phyloP scores from a whole-genome alignment of 169 alveolate genomes.

The Besnoitia besnoiti region DNA sequence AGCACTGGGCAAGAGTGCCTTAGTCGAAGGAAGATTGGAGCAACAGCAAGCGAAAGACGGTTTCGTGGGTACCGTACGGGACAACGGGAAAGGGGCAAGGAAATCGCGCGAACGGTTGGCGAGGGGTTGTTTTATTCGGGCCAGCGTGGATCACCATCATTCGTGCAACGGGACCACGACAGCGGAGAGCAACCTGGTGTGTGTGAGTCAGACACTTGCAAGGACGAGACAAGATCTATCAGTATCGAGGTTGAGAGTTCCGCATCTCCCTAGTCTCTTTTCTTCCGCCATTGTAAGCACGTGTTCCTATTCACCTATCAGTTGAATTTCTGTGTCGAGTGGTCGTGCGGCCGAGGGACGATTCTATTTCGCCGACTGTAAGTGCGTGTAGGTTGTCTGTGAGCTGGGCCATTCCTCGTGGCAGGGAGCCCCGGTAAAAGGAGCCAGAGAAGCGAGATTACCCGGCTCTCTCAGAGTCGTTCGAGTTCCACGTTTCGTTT shows the following conservation, averaged over 20 bases:
- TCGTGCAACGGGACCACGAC: background rate
- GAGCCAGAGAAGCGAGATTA: background rate
- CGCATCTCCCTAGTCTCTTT: background rate
- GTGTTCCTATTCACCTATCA: background rate
- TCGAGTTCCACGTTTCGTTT: background rate
- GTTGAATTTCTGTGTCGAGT: background rate
- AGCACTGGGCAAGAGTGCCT: background rate
- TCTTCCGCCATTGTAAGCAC: background rate
- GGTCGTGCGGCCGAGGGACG: background rate
- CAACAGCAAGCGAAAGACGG: background rate
- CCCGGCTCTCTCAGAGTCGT: background rate
- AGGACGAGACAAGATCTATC: background rate
- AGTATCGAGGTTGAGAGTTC: background rate
- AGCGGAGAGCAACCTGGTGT: background rate
- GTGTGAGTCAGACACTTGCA: background rate
- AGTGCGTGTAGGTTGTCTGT: background rate
- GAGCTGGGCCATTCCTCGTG: background rate
- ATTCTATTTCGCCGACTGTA: background rate
- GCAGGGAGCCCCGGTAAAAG: conserved; percentile 1
- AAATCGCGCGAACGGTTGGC: background rate
- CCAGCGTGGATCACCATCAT: background rate
- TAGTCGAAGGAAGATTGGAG: background rate
- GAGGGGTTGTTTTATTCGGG: background rate
- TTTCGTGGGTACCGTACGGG: no score
- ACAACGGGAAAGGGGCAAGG: background rate